Base-by-base conservation (phyloP, 2,329 filamentous ascomycete genomes). In the Claviceps capensis region DNA sequence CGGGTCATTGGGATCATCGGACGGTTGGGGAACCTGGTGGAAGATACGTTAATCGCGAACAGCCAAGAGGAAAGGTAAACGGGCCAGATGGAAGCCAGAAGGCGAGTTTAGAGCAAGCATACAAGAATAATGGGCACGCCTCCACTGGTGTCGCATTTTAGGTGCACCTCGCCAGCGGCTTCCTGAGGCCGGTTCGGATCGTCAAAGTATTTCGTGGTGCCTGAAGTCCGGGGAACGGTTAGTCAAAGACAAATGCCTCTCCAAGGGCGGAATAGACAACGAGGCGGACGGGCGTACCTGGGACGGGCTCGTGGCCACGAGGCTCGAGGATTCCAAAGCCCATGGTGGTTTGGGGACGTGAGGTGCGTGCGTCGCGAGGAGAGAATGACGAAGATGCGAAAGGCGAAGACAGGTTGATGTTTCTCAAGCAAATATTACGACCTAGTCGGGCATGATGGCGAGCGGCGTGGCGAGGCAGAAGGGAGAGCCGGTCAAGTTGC, bases 1-100 rank as follows among this genome's bases (percentile, higher is more conserved):
- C 34, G 88, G 90, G 67, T 96, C 90, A 65, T 94, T 91, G 4
- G 87, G 88, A 65, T 95, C 88, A 66, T 95, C 85, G 56, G 84
- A 90, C 2, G 91, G 91, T 63, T 96, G 91, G 5, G 91, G 91
- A 5, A 75, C 70, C 72, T 75, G 45, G 22, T 4, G 43, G 19
- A 45, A 5, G 13, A 16, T 9, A 30, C 9, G 9, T 34, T 34
- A 34, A 34, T 34, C 30, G 9, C 30, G 11, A 11, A 34, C 30
- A 8, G 30, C 30, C 9, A 34, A 34, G 30, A 34, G 30, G 30
- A 11, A 34, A 34, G 30, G 30, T 11, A 34, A 34, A 34, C 4
- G 30, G 30, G 30, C 30, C 30, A 34, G 30, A 11, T 34, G 30
- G 30, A 34, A 34, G 26, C 30, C 30, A 34, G 9, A 34, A 7